A percentile compares a stretch with the other conserved stretches of the same genome.
phyloP scores from a whole-genome alignment of 2,329 filamentous ascomycete species.

The Zarea fungicola region DNA sequence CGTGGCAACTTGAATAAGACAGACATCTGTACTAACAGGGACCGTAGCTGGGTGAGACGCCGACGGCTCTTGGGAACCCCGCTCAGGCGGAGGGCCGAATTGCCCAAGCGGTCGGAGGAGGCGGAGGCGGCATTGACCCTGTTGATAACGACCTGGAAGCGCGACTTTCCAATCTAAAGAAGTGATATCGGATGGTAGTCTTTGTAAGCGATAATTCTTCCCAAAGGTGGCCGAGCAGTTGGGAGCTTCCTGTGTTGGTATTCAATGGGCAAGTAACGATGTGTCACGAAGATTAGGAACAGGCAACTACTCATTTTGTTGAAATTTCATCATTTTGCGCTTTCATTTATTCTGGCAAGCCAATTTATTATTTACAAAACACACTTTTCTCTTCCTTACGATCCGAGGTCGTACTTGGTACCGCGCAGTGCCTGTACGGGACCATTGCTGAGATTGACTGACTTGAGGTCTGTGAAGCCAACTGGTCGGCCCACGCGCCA shows the following conservation, averaged over 20 bases:
- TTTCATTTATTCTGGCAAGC: conserved; percentile 1
- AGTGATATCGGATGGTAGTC: conserved; percentile 29
- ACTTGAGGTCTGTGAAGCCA: not conserved
- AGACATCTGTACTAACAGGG: conserved; percentile 21
- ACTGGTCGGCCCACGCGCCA: not conserved
- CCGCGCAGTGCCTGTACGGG: not conserved
- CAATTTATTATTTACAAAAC: conserved; percentile 1
- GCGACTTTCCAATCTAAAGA: conserved; percentile 78
- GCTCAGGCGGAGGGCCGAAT: conserved; percentile 70
- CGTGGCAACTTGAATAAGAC: conserved; percentile 31
- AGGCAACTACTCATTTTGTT: conserved; percentile 3
- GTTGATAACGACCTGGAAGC: conserved; percentile 94
- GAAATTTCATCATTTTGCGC: not conserved
- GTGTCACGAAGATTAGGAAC: not conserved
- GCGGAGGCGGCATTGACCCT: conserved; percentile 53
- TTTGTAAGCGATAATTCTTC: too few species aligned
- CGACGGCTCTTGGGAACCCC: conserved; percentile 71
- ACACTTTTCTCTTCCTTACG: not conserved
- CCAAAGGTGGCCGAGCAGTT: too few species aligned
- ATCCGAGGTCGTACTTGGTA: not conserved
- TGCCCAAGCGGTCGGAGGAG: conserved; percentile 76
- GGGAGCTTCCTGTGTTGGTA: too few species aligned
- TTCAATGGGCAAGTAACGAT: too few species aligned
- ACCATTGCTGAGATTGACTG: not conserved
- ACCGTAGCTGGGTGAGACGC: conserved; percentile 80